Base-by-base conservation (phyloP, 805 yeast species). In the Osmozyma mogii region DNA sequence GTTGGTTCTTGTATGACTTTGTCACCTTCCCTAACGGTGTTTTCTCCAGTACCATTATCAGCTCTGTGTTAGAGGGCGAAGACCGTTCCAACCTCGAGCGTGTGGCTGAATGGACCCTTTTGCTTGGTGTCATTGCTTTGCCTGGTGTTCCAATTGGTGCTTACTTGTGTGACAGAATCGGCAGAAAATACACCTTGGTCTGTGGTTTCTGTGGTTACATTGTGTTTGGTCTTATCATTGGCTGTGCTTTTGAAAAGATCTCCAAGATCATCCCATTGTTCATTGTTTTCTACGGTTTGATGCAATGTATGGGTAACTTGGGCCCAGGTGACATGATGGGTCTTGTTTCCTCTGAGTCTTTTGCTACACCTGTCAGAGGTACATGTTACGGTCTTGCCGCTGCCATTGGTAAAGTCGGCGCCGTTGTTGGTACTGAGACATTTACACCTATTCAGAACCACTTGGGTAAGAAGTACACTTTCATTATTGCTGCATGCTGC, bases 241-340 rank as follows among this genome's bases (percentile, higher is more conserved):
- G 85, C 24, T 69, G 75, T 40, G 75, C 77, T 3, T 78, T 68
- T 46, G 66, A 68, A 12, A 65, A 74, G 47, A 54, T 82, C 34
- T 54, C 57, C 18, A 68, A 71, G 24, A 78, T 78, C 34, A 63
- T 72, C 11, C 74, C 79, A 5, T 58, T 79, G 19, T 82, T 82
- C 51, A 69, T 82, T 35, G 63, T 82, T 24, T 74, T 82, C 49
- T 82, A 80, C 50, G 89, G 88, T 17, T 53, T 81, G 14, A 75
- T 82, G 75, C 73, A 71, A 61, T 69, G 75, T 9, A 54, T 64
- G 42, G 87, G 88, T 44, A 81, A 80, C 54, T 59, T 78, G 42
- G 92, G 92, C 1, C 92, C 92, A 3, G 92, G 92, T 37, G 70
- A 80, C 48, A 72, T 71, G 66, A 58, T 81, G 65, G 89, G 89